Conservation (phyloP, 2,329 filamentous ascomycete species). For the Phaeosphaeria sp. region DNA sequence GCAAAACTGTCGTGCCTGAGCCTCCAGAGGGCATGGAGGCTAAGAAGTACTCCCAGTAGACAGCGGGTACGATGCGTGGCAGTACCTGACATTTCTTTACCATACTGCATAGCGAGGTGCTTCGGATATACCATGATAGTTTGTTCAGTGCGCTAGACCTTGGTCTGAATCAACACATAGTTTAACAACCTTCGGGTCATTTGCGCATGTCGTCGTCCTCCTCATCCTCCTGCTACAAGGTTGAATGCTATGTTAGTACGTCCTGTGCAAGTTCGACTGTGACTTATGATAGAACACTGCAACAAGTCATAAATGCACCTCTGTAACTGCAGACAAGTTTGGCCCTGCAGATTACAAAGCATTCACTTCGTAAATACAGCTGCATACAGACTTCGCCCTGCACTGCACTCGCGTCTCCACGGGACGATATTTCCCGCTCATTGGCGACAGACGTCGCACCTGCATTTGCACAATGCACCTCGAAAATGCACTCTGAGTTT, state of each 20-base stretch:
- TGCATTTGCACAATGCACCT: neutral
- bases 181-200: neutral
- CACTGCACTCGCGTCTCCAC: neutral
- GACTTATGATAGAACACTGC: too few species aligned
- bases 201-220: neutral
- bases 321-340: too few species aligned
- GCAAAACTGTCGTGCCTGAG: slow-evolving; percentile 71
- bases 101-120: slow-evolving; percentile 1
- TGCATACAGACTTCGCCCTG: neutral
- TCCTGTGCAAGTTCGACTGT: too few species aligned
- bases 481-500: neutral
- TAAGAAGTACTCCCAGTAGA: slow-evolving; percentile 63
- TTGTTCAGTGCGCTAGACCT: neutral
- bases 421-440: neutral
- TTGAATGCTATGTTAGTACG: neutral
- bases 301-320: too few species aligned
- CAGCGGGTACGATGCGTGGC: neutral
- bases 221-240: neutral
- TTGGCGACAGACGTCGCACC: neutral
- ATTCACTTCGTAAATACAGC: too few species aligned
- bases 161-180: neutral
- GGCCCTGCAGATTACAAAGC: too few species aligned
- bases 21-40: slow-evolving; percentile 80
- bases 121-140: neutral
- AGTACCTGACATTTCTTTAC: neutral